Percentiles rank a stretch among this genome's conserved stretches.
phyloP scores from a whole-genome alignment of 352 stramenopile species.

The Pythium oligandrum region DNA sequence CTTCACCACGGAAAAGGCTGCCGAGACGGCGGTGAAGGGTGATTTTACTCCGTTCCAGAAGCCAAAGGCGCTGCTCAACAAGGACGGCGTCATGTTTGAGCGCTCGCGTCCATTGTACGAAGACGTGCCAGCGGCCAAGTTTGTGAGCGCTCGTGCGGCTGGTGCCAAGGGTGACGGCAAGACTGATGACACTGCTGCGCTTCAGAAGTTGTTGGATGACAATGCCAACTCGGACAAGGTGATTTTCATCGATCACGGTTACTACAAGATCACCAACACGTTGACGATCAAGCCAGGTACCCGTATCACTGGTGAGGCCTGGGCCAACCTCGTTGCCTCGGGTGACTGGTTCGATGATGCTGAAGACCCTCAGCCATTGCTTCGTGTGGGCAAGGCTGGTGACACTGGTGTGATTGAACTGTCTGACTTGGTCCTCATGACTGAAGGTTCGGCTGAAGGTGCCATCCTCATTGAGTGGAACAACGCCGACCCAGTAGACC shows the following conservation, averaged over 20 bases:
- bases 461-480: slow-evolving; percentile 1
- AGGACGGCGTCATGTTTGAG: not conserved
- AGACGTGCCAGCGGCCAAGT: not conserved
- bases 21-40: not conserved
- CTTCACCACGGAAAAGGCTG: not conserved
- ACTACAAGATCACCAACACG: not conserved
- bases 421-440: not conserved
- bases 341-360: not conserved
- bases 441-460: not conserved
- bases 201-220: not conserved
- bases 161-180: not conserved
- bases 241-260: not conserved
- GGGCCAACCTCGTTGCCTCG: not conserved
- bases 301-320: not conserved
- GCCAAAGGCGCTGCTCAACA: not conserved
- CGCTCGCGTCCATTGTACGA: not conserved
- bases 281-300: not conserved
- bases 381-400: not conserved
- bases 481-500: not conserved
- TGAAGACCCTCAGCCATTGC: not conserved
- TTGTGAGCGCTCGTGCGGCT: not conserved
- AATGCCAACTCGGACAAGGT: not conserved
- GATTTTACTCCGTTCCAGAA: not conserved
- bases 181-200: not conserved
- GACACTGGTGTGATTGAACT: not conserved